A percentile compares a stretch with the other conserved stretches of the same genome.
phyloP scores from a whole-genome alignment of 1,284 basidiomycete genomes.

The Puccinia novopanici region DNA sequence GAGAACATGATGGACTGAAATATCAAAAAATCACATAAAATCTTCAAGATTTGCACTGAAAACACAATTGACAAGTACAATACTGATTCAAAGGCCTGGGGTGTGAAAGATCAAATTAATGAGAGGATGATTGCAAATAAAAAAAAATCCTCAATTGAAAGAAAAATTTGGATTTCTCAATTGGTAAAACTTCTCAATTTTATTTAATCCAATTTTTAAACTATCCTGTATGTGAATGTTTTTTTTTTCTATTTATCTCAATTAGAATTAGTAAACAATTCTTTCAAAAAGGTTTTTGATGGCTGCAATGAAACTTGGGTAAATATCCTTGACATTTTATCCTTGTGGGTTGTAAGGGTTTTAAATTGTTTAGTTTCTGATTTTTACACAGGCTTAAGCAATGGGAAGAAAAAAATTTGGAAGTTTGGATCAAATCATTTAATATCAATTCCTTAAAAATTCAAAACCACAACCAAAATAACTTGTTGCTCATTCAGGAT shows the following conservation, averaged over 20 bases:
- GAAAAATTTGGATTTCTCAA: neutral
- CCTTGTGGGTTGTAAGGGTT: neutral
- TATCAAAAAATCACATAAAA: no score
- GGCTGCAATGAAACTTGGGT: neutral
- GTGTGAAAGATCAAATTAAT: no score
- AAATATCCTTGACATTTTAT: neutral
- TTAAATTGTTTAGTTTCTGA: neutral
- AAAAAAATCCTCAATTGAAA: neutral
- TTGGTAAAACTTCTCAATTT: neutral
- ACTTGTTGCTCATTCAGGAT: neutral
- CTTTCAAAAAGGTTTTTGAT: conserved; percentile 15
- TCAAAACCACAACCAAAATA: neutral
- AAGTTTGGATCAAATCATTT: no score
- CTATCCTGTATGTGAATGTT: no score
- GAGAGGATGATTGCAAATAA: neutral
- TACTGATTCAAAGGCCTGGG: no score
- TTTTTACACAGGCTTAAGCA: neutral
- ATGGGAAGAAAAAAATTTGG: neutral
- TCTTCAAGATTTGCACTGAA: no score
- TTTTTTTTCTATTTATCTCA: no score
- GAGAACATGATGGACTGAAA: no score
- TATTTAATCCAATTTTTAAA: neutral
- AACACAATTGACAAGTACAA: no score
- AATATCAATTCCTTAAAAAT: neutral
- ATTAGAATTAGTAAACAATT: no score